These are phyloP conservation scores for Suhomyces chickasaworum DNA, from an alignment of 1,139 yeast species.

Conservation along the genomic window DNA sequence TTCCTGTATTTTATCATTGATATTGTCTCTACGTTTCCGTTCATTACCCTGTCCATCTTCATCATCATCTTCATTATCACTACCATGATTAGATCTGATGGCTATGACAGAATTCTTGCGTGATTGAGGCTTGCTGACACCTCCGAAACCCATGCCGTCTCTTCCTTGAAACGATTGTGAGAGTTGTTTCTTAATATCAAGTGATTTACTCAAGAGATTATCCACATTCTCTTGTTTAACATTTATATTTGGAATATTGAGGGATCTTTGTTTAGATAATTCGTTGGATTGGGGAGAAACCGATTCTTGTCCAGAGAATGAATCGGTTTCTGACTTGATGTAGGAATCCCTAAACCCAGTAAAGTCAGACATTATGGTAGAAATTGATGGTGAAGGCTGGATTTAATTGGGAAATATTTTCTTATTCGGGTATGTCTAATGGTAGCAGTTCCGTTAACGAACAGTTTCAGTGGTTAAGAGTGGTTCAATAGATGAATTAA, in stretches of 20 bases:
- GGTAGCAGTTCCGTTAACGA: background rate
- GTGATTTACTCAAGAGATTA: conserved; percentile 33
- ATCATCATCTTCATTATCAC: conserved; percentile 34
- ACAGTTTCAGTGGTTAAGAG: background rate
- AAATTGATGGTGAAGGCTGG: background rate
- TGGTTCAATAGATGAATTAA: background rate
- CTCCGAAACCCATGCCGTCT: conserved; percentile 28
- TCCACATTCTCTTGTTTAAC: conserved; percentile 35
- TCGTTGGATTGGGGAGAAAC: conserved; percentile 20
- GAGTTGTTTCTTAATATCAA: conserved; percentile 44
- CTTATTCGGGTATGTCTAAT: background rate
- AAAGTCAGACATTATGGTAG: conserved; percentile 23
- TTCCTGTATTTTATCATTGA: conserved; percentile 87
- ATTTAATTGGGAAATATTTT: background rate
- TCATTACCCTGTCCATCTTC: conserved; percentile 49
- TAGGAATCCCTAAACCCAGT: conserved; percentile 28
- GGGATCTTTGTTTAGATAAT: conserved; percentile 21
- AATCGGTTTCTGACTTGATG: conserved; percentile 20
- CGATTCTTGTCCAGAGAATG: conserved; percentile 23
- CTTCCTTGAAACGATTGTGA: conserved; percentile 42
- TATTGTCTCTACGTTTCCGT: conserved; percentile 80
- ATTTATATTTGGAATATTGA: conserved; percentile 32
- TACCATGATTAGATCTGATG: conserved; percentile 31
- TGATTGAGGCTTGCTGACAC: conserved; percentile 45
- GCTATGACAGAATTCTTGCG: conserved; percentile 40